Evolutionary conservation across 371 early-diverging fungal species (phyloP).

Genomic region (Mucor irregularis): DNA sequence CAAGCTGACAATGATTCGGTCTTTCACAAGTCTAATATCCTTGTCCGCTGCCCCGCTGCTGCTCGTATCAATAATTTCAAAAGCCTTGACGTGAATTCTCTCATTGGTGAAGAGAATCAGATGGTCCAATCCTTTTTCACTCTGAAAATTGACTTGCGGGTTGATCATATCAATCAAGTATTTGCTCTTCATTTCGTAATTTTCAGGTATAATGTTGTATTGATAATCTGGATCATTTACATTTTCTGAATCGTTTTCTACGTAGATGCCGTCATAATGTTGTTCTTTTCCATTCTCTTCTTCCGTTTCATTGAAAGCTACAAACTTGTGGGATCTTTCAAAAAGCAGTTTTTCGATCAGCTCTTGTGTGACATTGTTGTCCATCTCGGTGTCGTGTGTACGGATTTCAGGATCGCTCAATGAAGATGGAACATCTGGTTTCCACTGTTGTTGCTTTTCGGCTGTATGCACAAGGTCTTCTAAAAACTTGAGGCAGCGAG

Average conservation of each 20-base stretch:
- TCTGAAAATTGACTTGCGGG: constrained; percentile 65
- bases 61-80: constrained; percentile 50
- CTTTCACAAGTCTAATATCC: constrained; percentile 59
- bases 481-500: constrained; percentile 29
- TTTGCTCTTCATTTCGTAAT: constrained; percentile 46
- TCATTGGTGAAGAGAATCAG: constrained; percentile 58
- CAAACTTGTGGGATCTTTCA: constrained; percentile 44
- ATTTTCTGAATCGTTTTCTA: constrained; percentile 1
- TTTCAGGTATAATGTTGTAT: constrained; percentile 40
- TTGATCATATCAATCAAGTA: constrained; percentile 58
- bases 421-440: constrained; percentile 5
- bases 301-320: constrained; percentile 53
- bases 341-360: constrained; percentile 54
- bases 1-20: constrained; percentile 61
- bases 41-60: constrained; percentile 10
- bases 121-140: constrained; percentile 20
- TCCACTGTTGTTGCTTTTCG: constrained; percentile 26
- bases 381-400: constrained; percentile 11
- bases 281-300: constrained; percentile 13
- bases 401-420: background rate
- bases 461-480: constrained; percentile 29
- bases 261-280: constrained; percentile 1
- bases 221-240: constrained; percentile 34
- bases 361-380: constrained; percentile 42
- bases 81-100: constrained; percentile 50